phyloP scores from a whole-genome alignment of 2,329 filamentous ascomycete species.

The Colletotrichum sublineola region DNA sequence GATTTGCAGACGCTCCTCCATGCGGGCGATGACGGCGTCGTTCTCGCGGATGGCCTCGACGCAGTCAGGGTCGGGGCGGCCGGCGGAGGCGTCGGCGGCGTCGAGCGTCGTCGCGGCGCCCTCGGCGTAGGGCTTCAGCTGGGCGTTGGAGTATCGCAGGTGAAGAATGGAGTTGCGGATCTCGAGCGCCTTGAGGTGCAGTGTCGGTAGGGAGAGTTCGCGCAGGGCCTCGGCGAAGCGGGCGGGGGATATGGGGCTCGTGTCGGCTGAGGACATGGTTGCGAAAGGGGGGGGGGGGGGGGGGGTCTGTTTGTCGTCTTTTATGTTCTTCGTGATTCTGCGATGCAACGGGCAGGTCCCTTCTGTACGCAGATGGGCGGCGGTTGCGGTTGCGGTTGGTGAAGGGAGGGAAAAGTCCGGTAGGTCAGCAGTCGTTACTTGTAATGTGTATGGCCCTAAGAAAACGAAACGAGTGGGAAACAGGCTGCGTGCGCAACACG shows the following conservation, averaged over 20 bases:
- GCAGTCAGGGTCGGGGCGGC: constrained; percentile 74
- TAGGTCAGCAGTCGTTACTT: not conserved
- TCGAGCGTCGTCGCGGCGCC: constrained; percentile 52
- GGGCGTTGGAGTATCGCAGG: constrained; percentile 79
- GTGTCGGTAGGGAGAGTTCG: constrained; percentile 73
- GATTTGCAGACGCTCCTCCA: constrained; percentile 74
- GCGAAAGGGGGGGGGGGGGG: not conserved
- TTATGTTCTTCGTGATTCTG: too few relatives aligned
- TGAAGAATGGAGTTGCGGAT: constrained; percentile 81
- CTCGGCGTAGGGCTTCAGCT: constrained; percentile 77
- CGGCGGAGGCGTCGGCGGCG: constrained; percentile 45
- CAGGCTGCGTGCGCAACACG: not conserved
- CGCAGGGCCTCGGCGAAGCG: constrained; percentile 77
- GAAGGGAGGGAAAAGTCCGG: not conserved
- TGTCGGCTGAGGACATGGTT: constrained; percentile 75
- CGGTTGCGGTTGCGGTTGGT: not conserved
- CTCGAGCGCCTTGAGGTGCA: constrained; percentile 82
- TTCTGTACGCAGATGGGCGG: not conserved
- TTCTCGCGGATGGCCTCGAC: constrained; percentile 81
- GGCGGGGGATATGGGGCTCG: constrained; percentile 70
- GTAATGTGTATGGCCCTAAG: not conserved
- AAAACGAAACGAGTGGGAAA: not conserved
- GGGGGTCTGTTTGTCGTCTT: too few relatives aligned
- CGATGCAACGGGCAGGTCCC: not conserved
- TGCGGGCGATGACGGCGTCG: constrained; percentile 74